Evolutionary conservation across 129 eudicot genomes (phyloP).

Genomic region (Pittosporum tobira): DNA sequence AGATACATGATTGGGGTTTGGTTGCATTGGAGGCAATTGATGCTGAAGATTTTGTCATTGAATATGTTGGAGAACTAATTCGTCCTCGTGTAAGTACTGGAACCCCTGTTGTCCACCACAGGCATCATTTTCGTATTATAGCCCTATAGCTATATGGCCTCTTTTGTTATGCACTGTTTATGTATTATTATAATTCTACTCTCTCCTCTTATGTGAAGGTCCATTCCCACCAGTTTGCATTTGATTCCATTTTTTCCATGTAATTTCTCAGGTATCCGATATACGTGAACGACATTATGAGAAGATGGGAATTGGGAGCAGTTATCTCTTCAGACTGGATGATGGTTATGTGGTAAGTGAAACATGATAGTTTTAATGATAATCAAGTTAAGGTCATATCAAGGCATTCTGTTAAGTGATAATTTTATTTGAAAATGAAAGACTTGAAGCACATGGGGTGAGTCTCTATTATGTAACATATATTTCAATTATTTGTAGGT

Average conservation of each 20-base stretch:
- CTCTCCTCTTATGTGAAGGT: not conserved
- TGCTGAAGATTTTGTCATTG: slow-evolving; percentile 96
- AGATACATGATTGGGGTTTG: slow-evolving; percentile 99
- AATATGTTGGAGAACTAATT: slow-evolving; percentile 93
- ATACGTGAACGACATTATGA: slow-evolving; percentile 86
- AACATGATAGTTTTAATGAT: not conserved
- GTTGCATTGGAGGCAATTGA: slow-evolving; percentile 94
- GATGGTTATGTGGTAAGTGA: slow-evolving; percentile 96
- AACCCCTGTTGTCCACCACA: not conserved
- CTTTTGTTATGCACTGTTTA: not conserved
- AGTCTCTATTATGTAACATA: not conserved
- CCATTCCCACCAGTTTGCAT: not conserved
- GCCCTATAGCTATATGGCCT: not conserved
- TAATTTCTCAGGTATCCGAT: slow-evolving; percentile 65
- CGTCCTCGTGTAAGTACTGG: slow-evolving; percentile 66
- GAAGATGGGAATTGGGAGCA: slow-evolving; percentile 98
- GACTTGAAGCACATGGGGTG: not conserved
- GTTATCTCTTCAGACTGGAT: slow-evolving; percentile 93
- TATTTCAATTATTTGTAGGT: slow-evolving; percentile 41
- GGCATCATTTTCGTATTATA: slow-evolving; percentile 5
- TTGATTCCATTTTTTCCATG: not conserved
- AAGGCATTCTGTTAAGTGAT: not conserved
- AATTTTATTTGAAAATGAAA: not conserved
- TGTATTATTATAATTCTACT: not conserved
- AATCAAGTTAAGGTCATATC: not conserved